These are phyloP conservation scores for Suhomyces kunorum DNA, from an alignment of 1,139 yeast genomes.

Conservation along the genomic window DNA sequence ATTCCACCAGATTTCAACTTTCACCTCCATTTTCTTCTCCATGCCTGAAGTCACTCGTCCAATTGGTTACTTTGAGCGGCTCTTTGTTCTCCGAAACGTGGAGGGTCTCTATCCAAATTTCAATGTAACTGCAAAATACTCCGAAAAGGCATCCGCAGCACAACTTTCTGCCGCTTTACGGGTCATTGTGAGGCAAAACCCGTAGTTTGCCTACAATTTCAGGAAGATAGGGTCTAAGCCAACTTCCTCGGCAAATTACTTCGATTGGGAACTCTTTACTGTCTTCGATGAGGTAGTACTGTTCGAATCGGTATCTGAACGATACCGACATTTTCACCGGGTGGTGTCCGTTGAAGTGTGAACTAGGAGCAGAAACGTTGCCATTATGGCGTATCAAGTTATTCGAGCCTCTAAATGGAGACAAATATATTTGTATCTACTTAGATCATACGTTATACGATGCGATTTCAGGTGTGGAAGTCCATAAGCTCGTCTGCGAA, in stretches of 20 bases:
- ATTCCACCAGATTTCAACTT: no score
- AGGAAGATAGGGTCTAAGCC: conserved; percentile 14
- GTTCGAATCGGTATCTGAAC: conserved; percentile 14
- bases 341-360: conserved; percentile 21
- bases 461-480: conserved; percentile 16
- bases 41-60: conserved; percentile 1
- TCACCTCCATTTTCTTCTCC: no score
- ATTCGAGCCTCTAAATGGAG: conserved; percentile 4
- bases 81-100: conserved; percentile 28
- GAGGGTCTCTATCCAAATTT: conserved; percentile 30
- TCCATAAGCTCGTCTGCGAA: conserved; percentile 15
- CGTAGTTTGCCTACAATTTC: conserved; percentile 26
- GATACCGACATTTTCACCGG: conserved; percentile 18
- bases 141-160: conserved; percentile 12
- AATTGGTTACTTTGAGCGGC: conserved; percentile 14
- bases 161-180: conserved; percentile 29
- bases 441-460: conserved; percentile 18
- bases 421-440: conserved; percentile 12
- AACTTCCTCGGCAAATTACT: no score
- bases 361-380: conserved; percentile 14
- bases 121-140: conserved; percentile 29
- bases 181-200: conserved; percentile 22
- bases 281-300: conserved; percentile 32
- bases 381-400: conserved; percentile 36
- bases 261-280: conserved; percentile 22